Conservation (phyloP, 306 rosid species). For the Dalbergia cochinchinensis region DNA sequence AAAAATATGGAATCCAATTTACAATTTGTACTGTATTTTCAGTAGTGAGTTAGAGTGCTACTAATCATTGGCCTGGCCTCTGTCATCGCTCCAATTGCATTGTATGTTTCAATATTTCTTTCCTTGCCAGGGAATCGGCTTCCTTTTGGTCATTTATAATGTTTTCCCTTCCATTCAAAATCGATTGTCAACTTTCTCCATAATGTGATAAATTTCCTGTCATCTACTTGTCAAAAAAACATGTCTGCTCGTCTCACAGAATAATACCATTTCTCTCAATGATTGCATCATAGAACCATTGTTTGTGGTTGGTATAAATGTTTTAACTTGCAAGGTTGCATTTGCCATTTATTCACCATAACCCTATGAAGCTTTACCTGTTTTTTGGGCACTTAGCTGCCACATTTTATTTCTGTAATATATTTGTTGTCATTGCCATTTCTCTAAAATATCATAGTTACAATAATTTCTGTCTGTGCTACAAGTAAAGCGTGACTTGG, state of each 20-base stretch:
- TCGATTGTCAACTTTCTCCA: constrained; percentile 4
- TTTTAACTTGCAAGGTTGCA: neutral
- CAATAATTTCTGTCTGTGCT: constrained; percentile 25
- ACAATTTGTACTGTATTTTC: neutral
- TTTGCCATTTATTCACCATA: constrained; percentile 1
- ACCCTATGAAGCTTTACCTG: neutral
- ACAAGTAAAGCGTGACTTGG: constrained; percentile 9
- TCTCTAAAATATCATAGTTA: neutral
- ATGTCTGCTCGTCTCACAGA: neutral
- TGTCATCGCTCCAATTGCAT: neutral
- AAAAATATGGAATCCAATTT: too few relatives aligned
- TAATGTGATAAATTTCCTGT: neutral
- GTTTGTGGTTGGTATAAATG: constrained; percentile 21
- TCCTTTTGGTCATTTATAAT: neutral
- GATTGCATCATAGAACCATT: constrained; percentile 3
- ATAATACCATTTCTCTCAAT: neutral
- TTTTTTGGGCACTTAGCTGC: neutral
- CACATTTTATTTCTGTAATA: neutral
- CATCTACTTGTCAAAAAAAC: too few relatives aligned
- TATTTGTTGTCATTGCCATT: neutral
- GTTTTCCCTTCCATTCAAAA: neutral
- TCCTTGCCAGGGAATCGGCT: neutral
- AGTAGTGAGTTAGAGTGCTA: neutral
- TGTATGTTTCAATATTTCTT: neutral
- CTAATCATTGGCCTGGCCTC: neutral